Evolutionary conservation across 768 basidiomycete genomes (phyloP), one percentile per base, ranked within the genome.

Genomic region (Trametes cubensis): DNA sequence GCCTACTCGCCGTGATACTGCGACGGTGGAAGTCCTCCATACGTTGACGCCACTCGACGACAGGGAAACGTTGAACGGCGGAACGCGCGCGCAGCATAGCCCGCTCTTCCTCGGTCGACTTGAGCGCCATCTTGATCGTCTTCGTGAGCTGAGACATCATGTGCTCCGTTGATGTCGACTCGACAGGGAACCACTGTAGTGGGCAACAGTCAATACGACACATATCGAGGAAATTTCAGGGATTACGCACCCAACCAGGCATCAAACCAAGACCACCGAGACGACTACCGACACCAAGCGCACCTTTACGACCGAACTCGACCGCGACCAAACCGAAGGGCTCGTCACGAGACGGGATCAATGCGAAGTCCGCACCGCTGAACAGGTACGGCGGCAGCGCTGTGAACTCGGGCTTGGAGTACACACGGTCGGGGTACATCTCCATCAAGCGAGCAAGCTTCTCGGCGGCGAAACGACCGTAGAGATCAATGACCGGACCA

Each of bases 371-470:
- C 42, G 95, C 95, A 68, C 95, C 95, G 67, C 89, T 89, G 80
- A 97, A 97, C 58, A 97, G 77, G 74, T 92, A 97, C 0, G 95
- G 94, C 1, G 95, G 95, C 25, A 97, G 79, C 0, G 92, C 89
- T 15, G 95, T 97, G 76, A 96, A 97, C 77, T 97, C 95, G 25
- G 95, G 95, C 73, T 95, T 96, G n/a, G 95, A 96, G 76, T 75
- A 95, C 34, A 97, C 94, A 25, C 94, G 89, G 66, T 94, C 93
- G 0, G 95, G 95, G 72, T 94, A 95, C 73, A 97, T 83, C 73
- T 96, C 92, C 94, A 96, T 96, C 52, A 97, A 81, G 49, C 95
- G 86, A 15, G 87, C 88, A 39, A 97, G 82, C 75, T 96, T 97
- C 75, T 96, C 94, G 7, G 95, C 95, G 14, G 95, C 95, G 67